A percentile compares a stretch with the other conserved stretches of the same genome.
Evolutionary conservation across 495 filamentous ascomycete genomes (phyloP).

Genomic region (Pyronema domesticum): DNA sequence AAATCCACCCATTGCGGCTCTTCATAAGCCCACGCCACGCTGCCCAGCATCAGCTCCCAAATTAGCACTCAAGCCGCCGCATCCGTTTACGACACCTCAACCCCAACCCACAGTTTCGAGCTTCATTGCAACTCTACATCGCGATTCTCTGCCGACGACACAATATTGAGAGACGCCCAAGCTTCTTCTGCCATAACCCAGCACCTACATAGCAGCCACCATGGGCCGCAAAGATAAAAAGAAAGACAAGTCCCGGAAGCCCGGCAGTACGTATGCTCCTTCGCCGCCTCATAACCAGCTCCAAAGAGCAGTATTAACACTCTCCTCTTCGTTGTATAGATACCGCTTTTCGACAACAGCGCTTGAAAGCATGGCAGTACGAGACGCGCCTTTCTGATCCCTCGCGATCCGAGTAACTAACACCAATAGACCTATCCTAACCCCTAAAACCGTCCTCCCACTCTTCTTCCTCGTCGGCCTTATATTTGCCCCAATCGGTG

Average conservation of each 20-base stretch:
- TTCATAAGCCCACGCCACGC: too few relatives aligned
- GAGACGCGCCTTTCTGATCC: slow-evolving; percentile 18
- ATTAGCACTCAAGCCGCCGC: too few relatives aligned
- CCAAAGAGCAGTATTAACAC: neutral
- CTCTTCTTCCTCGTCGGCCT: slow-evolving; percentile 74
- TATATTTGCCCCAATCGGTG: slow-evolving; percentile 77
- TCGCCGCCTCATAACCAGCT: neutral
- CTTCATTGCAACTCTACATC: too few relatives aligned
- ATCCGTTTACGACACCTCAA: too few relatives aligned
- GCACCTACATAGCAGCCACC: slow-evolving; percentile 24
- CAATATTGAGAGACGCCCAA: too few relatives aligned
- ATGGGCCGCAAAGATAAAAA: slow-evolving; percentile 32
- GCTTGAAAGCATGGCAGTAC: slow-evolving; percentile 88
- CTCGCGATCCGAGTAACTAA: neutral
- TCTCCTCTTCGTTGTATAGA: slow-evolving; percentile 31
- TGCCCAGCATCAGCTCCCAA: too few relatives aligned
- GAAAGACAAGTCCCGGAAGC: slow-evolving; percentile 71
- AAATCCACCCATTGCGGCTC: too few relatives aligned
- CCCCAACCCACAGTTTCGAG: too few relatives aligned
- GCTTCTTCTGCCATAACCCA: too few relatives aligned
- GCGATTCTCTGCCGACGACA: too few relatives aligned
- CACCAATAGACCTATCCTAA: slow-evolving; percentile 57
- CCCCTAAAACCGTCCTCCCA: slow-evolving; percentile 78
- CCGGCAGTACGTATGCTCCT: slow-evolving; percentile 42
- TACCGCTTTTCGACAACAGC: slow-evolving; percentile 82